Percentiles rank a stretch among this genome's conserved stretches.
Evolutionary conservation across 1,284 basidiomycete species (phyloP).

Genomic region (Cryptococcus sp.): DNA sequence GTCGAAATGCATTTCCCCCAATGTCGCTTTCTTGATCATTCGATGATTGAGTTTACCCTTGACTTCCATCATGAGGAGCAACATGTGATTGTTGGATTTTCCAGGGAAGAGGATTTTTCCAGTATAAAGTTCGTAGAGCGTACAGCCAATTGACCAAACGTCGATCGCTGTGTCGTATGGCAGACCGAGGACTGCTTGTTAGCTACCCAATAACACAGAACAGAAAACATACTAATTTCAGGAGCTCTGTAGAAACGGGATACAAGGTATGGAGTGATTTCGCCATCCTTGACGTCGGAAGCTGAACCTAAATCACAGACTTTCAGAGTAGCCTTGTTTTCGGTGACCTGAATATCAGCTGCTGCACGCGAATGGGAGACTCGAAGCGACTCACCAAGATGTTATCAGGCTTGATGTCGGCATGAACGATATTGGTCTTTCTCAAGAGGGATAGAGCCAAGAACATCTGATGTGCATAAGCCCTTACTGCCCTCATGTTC

Average conservation of each 20-base stretch:
- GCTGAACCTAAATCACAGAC: slow-evolving; percentile 96
- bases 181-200: slow-evolving; percentile 73
- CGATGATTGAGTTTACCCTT: slow-evolving; percentile 90
- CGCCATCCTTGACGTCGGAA: slow-evolving; percentile 78
- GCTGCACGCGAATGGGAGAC: neutral
- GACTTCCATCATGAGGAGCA: slow-evolving; percentile 93
- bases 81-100: slow-evolving; percentile 96
- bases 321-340: slow-evolving; percentile 89
- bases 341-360: slow-evolving; percentile 68
- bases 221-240: slow-evolving; percentile 77
- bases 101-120: slow-evolving; percentile 98
- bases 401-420: slow-evolving; percentile 97
- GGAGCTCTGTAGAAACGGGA: slow-evolving; percentile 97
- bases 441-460: slow-evolving; percentile 76
- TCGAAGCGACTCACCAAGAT: slow-evolving; percentile 62
- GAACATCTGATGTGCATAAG: slow-evolving; percentile 95
- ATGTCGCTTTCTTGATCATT: slow-evolving; percentile 90
- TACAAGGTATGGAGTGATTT: slow-evolving; percentile 97
- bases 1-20: slow-evolving; percentile 90
- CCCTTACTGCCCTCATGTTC: slow-evolving; percentile 93
- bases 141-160: slow-evolving; percentile 97
- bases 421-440: slow-evolving; percentile 92
- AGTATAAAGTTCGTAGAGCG: slow-evolving; percentile 94
- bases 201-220: neutral
- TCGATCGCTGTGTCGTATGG: slow-evolving; percentile 93